Evolutionary conservation across 495 filamentous ascomycete genomes (phyloP).

Genomic region (Platismatia glauca): DNA sequence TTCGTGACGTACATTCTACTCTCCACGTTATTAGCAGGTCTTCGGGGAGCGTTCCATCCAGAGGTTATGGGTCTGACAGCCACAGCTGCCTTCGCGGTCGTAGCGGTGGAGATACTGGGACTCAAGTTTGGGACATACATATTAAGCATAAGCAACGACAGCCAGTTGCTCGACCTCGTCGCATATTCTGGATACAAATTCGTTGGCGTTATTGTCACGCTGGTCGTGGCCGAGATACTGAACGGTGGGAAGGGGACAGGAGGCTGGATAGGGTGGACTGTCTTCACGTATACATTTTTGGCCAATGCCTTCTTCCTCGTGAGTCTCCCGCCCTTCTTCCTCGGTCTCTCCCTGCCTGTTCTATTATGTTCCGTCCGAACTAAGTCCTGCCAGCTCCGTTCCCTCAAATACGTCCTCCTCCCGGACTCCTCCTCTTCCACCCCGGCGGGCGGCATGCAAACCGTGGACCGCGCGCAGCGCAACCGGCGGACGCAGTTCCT

Average conservation of each 20-base stretch:
- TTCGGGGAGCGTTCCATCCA: conserved; percentile 88
- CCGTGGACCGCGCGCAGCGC: conserved; percentile 71
- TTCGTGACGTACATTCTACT: conserved; percentile 95
- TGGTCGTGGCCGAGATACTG: conserved; percentile 65
- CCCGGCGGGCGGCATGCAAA: conserved; percentile 60
- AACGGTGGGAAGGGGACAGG: conserved; percentile 71
- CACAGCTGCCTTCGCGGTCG: conserved; percentile 69
- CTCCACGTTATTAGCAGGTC: conserved; percentile 76
- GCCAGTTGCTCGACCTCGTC: conserved; percentile 81
- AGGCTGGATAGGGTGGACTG: conserved; percentile 77
- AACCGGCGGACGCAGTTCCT: conserved; percentile 90
- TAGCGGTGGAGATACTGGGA: conserved; percentile 76
- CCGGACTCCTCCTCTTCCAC: conserved; percentile 63
- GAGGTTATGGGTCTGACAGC: conserved; percentile 85
- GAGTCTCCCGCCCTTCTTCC: background rate
- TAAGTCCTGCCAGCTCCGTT: conserved; percentile 49
- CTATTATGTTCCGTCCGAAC: background rate
- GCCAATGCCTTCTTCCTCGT: conserved; percentile 88
- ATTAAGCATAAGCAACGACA: conserved; percentile 78
- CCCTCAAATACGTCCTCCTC: conserved; percentile 88
- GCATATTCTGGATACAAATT: conserved; percentile 99
- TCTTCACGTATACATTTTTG: conserved; percentile 83
- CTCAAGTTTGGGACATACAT: conserved; percentile 91
- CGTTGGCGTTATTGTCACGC: conserved; percentile 84
- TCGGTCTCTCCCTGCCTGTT: background rate